Conservation (phyloP, 1,139 yeast genomes). For the Pichiaceae sp. region DNA sequence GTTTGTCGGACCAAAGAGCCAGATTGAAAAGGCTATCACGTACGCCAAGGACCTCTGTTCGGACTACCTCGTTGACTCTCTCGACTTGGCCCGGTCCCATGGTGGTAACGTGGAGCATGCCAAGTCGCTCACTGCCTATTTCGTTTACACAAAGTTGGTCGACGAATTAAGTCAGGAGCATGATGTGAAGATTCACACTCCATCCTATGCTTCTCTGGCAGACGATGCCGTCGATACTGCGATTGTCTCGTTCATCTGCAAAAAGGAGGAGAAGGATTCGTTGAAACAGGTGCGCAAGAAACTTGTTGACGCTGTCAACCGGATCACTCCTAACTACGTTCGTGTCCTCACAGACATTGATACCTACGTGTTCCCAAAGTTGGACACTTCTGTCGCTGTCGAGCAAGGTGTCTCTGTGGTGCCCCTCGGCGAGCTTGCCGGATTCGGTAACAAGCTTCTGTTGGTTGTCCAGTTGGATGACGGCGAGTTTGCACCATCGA, state of each 20-base stretch:
- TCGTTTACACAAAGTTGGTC: constrained; percentile 42
- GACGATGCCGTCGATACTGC: constrained; percentile 27
- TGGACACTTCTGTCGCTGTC: constrained; percentile 39
- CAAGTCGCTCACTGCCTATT: constrained; percentile 59
- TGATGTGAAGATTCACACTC: constrained; percentile 49
- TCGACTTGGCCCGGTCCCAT: constrained; percentile 84
- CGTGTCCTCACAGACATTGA: constrained; percentile 59
- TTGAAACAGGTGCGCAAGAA: constrained; percentile 53
- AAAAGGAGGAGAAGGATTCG: constrained; percentile 26
- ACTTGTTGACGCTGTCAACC: constrained; percentile 66
- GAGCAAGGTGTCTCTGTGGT: constrained; percentile 47
- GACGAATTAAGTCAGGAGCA: constrained; percentile 37
- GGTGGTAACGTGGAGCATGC: constrained; percentile 75
- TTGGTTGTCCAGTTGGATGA: constrained; percentile 38
- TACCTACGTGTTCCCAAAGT: constrained; percentile 50
- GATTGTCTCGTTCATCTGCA: constrained; percentile 27
- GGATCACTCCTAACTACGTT: constrained; percentile 60
- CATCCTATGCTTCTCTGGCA: constrained; percentile 34
- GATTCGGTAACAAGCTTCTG: constrained; percentile 28
- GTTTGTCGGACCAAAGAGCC: constrained; percentile 55
- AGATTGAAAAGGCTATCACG: constrained; percentile 53
- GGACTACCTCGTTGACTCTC: constrained; percentile 50
- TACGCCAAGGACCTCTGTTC: constrained; percentile 44
- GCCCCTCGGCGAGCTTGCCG: constrained; percentile 40
- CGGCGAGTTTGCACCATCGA: constrained; percentile 45